Percentiles rank a stretch among this genome's conserved stretches.
phyloP scores from a whole-genome alignment of 225 moss, liverwort and hornwort species.

The Bryoerythrophyllum caledonicum region DNA sequence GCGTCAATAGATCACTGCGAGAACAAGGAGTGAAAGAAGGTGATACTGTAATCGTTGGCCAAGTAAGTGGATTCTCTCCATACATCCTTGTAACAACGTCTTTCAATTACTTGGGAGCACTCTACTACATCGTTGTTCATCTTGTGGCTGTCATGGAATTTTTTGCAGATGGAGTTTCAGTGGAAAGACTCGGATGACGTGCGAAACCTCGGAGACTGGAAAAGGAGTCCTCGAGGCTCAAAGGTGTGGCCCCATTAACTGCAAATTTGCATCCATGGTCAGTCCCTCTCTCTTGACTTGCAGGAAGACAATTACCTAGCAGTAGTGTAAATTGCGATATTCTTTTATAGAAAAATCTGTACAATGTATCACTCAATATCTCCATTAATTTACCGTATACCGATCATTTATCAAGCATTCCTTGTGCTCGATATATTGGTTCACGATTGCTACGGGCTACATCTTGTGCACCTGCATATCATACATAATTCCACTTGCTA shows the following conservation, averaged over 20 bases:
- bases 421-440: background rate
- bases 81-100: background rate
- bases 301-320: slow-evolving; percentile 2
- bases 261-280: background rate
- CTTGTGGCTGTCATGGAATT: slow-evolving; percentile 6
- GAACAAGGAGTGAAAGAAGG: slow-evolving; percentile 89
- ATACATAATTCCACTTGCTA: background rate
- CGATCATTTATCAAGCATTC: background rate
- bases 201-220: slow-evolving; percentile 84
- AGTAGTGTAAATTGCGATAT: slow-evolving; percentile 5
- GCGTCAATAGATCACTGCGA: slow-evolving; percentile 76
- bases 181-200: slow-evolving; percentile 94
- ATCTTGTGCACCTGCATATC: background rate
- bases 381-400: background rate
- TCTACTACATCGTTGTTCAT: background rate
- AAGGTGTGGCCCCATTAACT: slow-evolving; percentile 94
- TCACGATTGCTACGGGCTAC: background rate
- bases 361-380: slow-evolving; percentile 7
- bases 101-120: background rate
- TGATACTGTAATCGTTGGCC: slow-evolving; percentile 87
- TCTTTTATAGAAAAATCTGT: slow-evolving; percentile 15
- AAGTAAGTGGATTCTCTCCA: slow-evolving; percentile 45
- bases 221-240: slow-evolving; percentile 82
- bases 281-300: background rate
- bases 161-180: slow-evolving; percentile 82